Conservation (phyloP, 768 basidiomycete genomes). For the Boletellus ananas region DNA sequence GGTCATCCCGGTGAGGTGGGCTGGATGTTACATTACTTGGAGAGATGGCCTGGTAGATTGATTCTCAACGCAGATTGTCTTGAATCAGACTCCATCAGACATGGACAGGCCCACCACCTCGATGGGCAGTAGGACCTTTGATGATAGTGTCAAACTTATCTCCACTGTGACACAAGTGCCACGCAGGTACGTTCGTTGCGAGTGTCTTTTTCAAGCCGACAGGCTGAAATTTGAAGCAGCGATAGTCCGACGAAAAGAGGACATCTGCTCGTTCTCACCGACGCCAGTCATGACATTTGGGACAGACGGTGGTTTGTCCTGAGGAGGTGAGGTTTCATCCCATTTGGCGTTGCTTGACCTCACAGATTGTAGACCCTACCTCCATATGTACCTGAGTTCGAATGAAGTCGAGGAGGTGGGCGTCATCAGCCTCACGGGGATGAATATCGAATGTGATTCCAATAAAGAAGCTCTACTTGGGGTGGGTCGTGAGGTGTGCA, state of each 20-base stretch:
- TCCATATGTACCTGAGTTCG: constrained; percentile 81
- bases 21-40: constrained; percentile 4
- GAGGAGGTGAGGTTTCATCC: constrained; percentile 51
- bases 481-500: constrained; percentile 43
- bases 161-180: constrained; percentile 71
- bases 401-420: constrained; percentile 82
- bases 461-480: constrained; percentile 86
- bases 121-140: constrained; percentile 33
- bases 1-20: constrained; percentile 72
- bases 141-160: constrained; percentile 62
- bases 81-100: constrained; percentile 68
- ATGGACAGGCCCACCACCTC: constrained; percentile 33
- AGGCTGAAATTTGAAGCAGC: constrained; percentile 36
- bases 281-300: constrained; percentile 82
- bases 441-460: constrained; percentile 81
- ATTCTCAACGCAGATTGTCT: constrained; percentile 58
- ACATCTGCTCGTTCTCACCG: constrained; percentile 69
- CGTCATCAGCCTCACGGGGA: constrained; percentile 77
- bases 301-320: constrained; percentile 83
- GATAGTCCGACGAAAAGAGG: constrained; percentile 85
- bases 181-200: constrained; percentile 49
- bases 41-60: constrained; percentile 13
- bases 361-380: constrained; percentile 64
- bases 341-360: background rate
- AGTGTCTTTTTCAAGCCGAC: background rate